A percentile compares a stretch with the other conserved stretches of the same genome.
These are phyloP conservation scores for Pseudotulostoma volvatum DNA, from an alignment of 495 filamentous ascomycete species.

Conservation along the genomic window DNA sequence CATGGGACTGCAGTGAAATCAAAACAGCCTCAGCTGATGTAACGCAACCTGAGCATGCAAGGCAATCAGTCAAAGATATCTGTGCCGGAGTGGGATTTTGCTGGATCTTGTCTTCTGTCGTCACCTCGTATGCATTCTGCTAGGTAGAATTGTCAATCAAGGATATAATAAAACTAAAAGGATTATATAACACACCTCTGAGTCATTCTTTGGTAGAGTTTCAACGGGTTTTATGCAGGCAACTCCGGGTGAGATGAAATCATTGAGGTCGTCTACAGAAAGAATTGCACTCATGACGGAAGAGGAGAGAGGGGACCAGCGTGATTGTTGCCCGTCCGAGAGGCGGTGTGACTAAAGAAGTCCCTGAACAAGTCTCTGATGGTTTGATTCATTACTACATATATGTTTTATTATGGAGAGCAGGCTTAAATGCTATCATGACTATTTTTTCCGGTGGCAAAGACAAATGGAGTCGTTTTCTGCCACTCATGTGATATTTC, in stretches of 20 bases:
- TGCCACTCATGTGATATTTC: no score
- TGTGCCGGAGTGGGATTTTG: slow-evolving; percentile 50
- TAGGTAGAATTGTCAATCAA: slow-evolving; percentile 11
- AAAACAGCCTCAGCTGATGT: slow-evolving; percentile 93
- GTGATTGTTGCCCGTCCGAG: neutral
- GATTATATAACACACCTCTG: slow-evolving; percentile 19
- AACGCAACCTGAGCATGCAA: slow-evolving; percentile 94
- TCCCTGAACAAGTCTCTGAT: no score
- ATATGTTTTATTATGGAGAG: neutral
- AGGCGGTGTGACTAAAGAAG: slow-evolving; percentile 1
- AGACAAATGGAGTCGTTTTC: no score
- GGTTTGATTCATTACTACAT: no score
- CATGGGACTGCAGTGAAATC: slow-evolving; percentile 80
- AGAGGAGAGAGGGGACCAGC: slow-evolving; percentile 1
- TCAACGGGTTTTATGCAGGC: slow-evolving; percentile 97
- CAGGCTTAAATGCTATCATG: no score
- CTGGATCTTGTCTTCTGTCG: slow-evolving; percentile 66
- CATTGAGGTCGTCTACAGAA: slow-evolving; percentile 90
- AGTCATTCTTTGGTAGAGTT: slow-evolving; percentile 48
- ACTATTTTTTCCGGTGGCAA: no score
- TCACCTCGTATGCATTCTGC: slow-evolving; percentile 69
- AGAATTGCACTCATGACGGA: slow-evolving; percentile 83
- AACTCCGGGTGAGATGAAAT: slow-evolving; percentile 95
- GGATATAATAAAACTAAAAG: slow-evolving; percentile 1
- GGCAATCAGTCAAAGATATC: slow-evolving; percentile 92